phyloP scores from a whole-genome alignment of 2,329 filamentous ascomycete genomes.

The Scedosporium apiospermum region DNA sequence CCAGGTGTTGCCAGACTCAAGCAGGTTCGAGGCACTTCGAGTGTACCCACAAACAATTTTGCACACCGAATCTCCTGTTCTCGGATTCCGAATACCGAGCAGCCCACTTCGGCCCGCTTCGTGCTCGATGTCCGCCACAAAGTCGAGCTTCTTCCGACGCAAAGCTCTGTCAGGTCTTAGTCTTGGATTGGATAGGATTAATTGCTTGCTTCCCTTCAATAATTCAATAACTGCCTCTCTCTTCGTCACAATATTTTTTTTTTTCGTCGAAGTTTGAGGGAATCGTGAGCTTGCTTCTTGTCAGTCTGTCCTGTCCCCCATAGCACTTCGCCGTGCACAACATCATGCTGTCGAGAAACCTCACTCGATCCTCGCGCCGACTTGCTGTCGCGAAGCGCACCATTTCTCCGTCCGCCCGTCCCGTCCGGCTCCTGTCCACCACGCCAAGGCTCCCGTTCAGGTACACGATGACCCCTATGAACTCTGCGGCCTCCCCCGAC shows the following conservation, averaged over 20 bases:
- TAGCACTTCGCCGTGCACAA: background rate
- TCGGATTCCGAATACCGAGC: slow-evolving; percentile 1
- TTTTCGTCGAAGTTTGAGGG: background rate
- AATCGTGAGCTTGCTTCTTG: background rate
- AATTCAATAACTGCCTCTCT: too few relatives aligned
- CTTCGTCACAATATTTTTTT: too few relatives aligned
- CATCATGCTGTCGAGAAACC: slow-evolving; percentile 2
- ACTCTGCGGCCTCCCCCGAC: slow-evolving; percentile 46
- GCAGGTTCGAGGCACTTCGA: too few relatives aligned
- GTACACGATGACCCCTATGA: background rate
- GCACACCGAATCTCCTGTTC: background rate
- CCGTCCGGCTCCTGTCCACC: background rate
- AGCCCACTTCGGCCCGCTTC: background rate
- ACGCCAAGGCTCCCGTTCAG: background rate
- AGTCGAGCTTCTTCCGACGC: background rate
- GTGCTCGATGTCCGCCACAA: background rate
- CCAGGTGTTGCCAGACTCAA: background rate
- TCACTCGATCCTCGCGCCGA: slow-evolving; percentile 1
- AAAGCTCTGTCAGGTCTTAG: background rate
- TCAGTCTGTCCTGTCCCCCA: background rate
- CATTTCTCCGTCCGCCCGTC: background rate
- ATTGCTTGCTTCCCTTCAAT: too few relatives aligned
- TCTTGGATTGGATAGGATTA: too few relatives aligned
- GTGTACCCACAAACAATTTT: background rate
- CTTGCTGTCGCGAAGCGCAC: slow-evolving; percentile 2